phyloP scores from a whole-genome alignment of 768 basidiomycete genomes.

The Tulasnella sp. region DNA sequence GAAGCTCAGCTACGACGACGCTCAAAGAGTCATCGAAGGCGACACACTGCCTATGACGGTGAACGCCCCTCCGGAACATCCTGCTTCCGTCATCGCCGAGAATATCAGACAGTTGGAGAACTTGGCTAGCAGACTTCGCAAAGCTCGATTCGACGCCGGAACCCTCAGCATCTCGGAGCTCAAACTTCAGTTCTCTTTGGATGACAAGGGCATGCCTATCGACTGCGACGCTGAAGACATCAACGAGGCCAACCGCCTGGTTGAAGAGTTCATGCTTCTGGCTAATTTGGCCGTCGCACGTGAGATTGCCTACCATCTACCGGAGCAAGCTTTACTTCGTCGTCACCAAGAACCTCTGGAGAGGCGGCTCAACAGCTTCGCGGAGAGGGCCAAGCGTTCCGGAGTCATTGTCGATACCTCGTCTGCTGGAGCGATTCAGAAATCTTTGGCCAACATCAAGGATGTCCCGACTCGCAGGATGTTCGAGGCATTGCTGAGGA shows the following conservation, averaged over 20 bases:
- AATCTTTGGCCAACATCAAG: conserved; percentile 61
- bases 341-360: conserved; percentile 91
- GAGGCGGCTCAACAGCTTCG: conserved; percentile 71
- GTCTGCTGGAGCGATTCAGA: conserved; percentile 71
- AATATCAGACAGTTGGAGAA: conserved; percentile 60
- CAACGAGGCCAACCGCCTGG: conserved; percentile 63
- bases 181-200: conserved; percentile 64
- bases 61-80: conserved; percentile 46
- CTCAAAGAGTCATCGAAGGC: conserved; percentile 73
- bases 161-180: conserved; percentile 59
- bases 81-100: conserved; percentile 47
- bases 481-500: conserved; percentile 74
- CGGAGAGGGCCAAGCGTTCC: conserved; percentile 69
- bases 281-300: conserved; percentile 86
- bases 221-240: conserved; percentile 62
- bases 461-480: conserved; percentile 64
- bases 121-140: conserved; percentile 61
- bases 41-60: conserved; percentile 36
- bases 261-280: conserved; percentile 96
- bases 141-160: conserved; percentile 67
- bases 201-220: conserved; percentile 63
- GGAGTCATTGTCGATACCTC: conserved; percentile 74
- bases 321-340: conserved; percentile 93
- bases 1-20: conserved; percentile 72
- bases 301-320: conserved; percentile 84